These are phyloP conservation scores for Ceraceosorus bombacis DNA, from an alignment of 1,284 basidiomycete genomes.

Conservation along the genomic window DNA sequence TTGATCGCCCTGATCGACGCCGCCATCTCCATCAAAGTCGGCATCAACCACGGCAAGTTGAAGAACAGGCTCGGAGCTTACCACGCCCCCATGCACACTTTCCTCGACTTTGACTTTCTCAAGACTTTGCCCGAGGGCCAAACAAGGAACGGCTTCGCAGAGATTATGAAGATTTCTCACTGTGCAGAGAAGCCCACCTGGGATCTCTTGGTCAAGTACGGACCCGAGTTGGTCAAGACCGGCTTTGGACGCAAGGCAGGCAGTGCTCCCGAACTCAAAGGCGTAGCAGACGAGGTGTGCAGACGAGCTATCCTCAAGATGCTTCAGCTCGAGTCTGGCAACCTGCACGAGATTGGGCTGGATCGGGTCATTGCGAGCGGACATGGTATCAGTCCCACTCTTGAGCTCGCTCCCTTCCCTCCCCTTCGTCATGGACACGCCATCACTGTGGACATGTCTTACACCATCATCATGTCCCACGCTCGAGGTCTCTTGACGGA, in stretches of 20 bases:
- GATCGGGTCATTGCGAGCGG: constrained; percentile 53
- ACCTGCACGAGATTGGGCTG: constrained; percentile 52
- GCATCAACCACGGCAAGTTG: constrained; percentile 43
- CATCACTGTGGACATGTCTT: constrained; percentile 53
- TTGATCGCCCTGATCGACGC: constrained; percentile 53
- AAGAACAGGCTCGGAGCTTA: constrained; percentile 49
- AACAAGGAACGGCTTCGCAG: constrained; percentile 52
- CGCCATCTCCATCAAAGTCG: constrained; percentile 51
- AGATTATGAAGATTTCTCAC: constrained; percentile 53
- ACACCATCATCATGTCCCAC: constrained; percentile 51
- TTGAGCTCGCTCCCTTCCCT: constrained; percentile 47
- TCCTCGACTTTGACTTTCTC: constrained; percentile 53
- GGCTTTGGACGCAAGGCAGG: constrained; percentile 50
- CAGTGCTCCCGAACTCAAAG: constrained; percentile 46
- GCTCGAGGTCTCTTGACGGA: constrained; percentile 49
- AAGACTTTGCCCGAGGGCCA: constrained; percentile 52
- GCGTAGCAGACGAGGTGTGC: constrained; percentile 50
- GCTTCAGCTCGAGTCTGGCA: constrained; percentile 52
- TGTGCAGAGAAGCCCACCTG: constrained; percentile 51
- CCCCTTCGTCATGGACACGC: constrained; percentile 50
- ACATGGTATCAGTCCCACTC: constrained; percentile 52
- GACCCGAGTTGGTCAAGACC: constrained; percentile 51
- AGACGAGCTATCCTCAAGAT: constrained; percentile 52
- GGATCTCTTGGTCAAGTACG: constrained; percentile 52
- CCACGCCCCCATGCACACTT: constrained; percentile 52